Conservation (phyloP, 1,139 yeast genomes). For the Diutina rugosa region DNA sequence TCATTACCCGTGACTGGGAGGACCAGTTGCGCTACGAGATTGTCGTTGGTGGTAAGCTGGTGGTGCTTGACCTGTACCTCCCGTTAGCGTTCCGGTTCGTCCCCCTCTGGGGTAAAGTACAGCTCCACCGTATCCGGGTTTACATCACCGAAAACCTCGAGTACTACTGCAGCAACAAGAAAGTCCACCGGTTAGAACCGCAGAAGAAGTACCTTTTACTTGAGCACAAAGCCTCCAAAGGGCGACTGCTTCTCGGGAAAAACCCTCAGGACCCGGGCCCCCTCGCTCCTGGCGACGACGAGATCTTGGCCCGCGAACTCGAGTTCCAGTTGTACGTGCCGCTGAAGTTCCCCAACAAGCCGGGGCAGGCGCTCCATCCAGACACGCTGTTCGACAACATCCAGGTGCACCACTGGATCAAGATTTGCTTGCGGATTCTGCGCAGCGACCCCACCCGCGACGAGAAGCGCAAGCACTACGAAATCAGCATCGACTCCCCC, state of each 20-base stretch:
- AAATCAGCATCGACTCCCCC: conserved; percentile 85
- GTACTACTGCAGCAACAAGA: conserved; percentile 73
- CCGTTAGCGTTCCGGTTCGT: conserved; percentile 78
- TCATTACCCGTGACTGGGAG: conserved; percentile 88
- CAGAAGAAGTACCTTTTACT: conserved; percentile 63
- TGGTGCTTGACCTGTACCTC: conserved; percentile 68
- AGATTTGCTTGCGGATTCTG: conserved; percentile 69
- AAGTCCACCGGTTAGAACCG: conserved; percentile 89
- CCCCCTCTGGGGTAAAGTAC: conserved; percentile 74
- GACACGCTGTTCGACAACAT: conserved; percentile 70
- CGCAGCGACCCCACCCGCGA: conserved; percentile 43
- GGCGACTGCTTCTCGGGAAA: conserved; percentile 23
- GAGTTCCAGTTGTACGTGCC: conserved; percentile 83
- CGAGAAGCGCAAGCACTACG: conserved; percentile 70
- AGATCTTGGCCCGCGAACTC: conserved; percentile 45
- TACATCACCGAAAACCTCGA: conserved; percentile 83
- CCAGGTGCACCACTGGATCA: conserved; percentile 89
- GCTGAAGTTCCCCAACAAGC: conserved; percentile 35
- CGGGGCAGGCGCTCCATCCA: conserved; percentile 45
- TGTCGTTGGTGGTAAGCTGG: conserved; percentile 76
- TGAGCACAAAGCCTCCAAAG: conserved; percentile 63
- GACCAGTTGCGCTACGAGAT: conserved; percentile 82
- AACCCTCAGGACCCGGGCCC: conserved; percentile 9
- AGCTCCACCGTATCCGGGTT: conserved; percentile 73
- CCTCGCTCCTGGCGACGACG: conserved; percentile 16